Conservation (phyloP, 768 basidiomycete species). For the Lactarius pseudohatsudake region DNA sequence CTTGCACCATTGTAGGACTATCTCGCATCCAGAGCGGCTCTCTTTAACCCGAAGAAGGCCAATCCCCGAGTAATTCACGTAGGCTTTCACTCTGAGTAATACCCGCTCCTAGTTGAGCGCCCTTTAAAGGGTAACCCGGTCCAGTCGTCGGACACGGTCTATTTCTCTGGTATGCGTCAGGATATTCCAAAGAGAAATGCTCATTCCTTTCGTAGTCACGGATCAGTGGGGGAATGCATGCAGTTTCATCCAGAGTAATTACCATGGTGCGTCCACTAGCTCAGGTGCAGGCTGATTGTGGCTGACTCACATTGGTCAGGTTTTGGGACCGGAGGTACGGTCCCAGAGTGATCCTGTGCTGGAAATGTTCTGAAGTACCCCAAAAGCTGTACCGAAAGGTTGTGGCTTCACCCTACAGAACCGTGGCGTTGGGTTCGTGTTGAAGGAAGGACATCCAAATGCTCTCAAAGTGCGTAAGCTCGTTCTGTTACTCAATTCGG, state of each 20-base stretch:
- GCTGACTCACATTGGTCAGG: constrained; percentile 42
- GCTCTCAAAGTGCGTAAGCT: constrained; percentile 56
- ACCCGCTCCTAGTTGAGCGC: not conserved
- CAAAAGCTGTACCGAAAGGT: constrained; percentile 79
- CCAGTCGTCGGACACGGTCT: constrained; percentile 90
- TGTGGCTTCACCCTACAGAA: constrained; percentile 98
- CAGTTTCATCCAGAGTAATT: constrained; percentile 88
- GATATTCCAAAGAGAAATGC: not conserved
- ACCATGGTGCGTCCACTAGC: constrained; percentile 53
- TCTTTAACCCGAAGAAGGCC: constrained; percentile 70
- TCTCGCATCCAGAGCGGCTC: constrained; percentile 70
- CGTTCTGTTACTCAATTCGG: not conserved
- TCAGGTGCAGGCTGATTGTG: not conserved
- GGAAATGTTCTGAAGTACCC: constrained; percentile 3
- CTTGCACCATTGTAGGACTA: constrained; percentile 60
- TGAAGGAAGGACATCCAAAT: constrained; percentile 84
- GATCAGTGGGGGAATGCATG: constrained; percentile 91
- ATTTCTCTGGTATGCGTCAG: constrained; percentile 72
- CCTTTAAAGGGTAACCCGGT: constrained; percentile 70
- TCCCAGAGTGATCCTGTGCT: not conserved
- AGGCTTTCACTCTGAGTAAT: constrained; percentile 1
- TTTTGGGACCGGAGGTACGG: constrained; percentile 82
- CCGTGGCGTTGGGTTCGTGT: constrained; percentile 80
- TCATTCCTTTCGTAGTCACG: constrained; percentile 48
- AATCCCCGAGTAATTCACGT: constrained; percentile 64